A percentile compares a stretch with the other conserved stretches of the same genome.
Evolutionary conservation across 2,329 filamentous ascomycete species (phyloP).

Genomic region (Cordyceps fumosorosea): DNA sequence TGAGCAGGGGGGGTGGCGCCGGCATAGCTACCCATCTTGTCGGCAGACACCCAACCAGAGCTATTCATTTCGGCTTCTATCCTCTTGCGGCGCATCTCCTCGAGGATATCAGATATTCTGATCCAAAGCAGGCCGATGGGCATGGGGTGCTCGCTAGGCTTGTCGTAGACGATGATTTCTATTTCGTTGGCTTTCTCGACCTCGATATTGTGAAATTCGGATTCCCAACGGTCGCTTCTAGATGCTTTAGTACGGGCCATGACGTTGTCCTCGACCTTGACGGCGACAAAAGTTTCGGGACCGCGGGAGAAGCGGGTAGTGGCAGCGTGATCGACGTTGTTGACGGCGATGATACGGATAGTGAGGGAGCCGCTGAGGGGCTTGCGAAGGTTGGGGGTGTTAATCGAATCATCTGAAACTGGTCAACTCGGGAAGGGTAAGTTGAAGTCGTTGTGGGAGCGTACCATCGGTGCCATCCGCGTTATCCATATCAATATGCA

Average conservation of each 20-base stretch:
- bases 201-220: slow-evolving; percentile 84
- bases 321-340: slow-evolving; percentile 89
- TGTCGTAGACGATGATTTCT: slow-evolving; percentile 95
- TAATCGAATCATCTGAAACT: slow-evolving; percentile 81
- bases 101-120: slow-evolving; percentile 90
- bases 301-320: slow-evolving; percentile 78
- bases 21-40: slow-evolving; percentile 70
- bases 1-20: slow-evolving; percentile 42
- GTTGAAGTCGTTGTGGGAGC: slow-evolving; percentile 21
- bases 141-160: slow-evolving; percentile 80
- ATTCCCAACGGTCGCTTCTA: slow-evolving; percentile 83
- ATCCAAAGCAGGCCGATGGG: slow-evolving; percentile 96
- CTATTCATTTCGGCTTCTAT: slow-evolving; percentile 94
- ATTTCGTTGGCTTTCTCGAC: slow-evolving; percentile 99
- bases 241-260: slow-evolving; percentile 82
- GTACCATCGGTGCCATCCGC: slow-evolving; percentile 74
- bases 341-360: slow-evolving; percentile 80
- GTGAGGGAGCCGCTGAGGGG: slow-evolving; percentile 88
- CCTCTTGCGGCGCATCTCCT: slow-evolving; percentile 95
- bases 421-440: slow-evolving; percentile 22
- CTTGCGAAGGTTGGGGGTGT: slow-evolving; percentile 88
- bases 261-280: slow-evolving; percentile 93
- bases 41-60: slow-evolving; percentile 94
- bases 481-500: slow-evolving; percentile 87
- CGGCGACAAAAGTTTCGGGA: slow-evolving; percentile 89